phyloP scores from a whole-genome alignment of 164 flowering plant species.

The Nymphaea thermarum region DNA sequence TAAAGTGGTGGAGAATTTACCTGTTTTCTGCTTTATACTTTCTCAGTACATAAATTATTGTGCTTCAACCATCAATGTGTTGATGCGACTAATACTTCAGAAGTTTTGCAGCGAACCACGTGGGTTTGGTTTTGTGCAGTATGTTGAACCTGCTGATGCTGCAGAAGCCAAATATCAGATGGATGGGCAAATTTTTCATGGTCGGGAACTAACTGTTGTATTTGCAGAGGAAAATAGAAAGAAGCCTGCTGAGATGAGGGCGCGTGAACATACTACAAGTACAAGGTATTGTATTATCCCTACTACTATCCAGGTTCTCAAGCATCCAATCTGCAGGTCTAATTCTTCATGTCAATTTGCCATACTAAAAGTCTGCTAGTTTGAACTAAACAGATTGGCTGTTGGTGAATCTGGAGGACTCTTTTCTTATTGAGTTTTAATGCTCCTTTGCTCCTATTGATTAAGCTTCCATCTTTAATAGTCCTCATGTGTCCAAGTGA shows the following conservation, averaged over 20 bases:
- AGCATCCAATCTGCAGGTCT: background rate
- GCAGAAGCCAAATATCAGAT: slow-evolving; percentile 84
- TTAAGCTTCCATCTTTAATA: background rate
- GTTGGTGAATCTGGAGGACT: no score
- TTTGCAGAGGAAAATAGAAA: slow-evolving; percentile 93
- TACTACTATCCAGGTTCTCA: background rate
- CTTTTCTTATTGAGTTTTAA: no score
- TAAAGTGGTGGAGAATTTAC: slow-evolving; percentile 5
- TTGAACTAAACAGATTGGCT: background rate
- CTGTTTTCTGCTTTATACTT: slow-evolving; percentile 6
- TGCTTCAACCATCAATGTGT: background rate
- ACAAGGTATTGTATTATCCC: slow-evolving; percentile 20
- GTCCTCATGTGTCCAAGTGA: background rate
- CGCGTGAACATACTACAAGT: slow-evolving; percentile 68
- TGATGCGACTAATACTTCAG: background rate
- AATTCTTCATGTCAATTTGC: background rate
- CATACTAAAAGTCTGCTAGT: background rate
- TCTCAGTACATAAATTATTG: background rate
- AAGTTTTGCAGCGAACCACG: slow-evolving; percentile 59
- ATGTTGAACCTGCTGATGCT: slow-evolving; percentile 82
- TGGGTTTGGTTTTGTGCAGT: slow-evolving; percentile 97
- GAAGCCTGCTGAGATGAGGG: slow-evolving; percentile 84
- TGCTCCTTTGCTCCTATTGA: background rate
- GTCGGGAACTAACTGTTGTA: slow-evolving; percentile 80
- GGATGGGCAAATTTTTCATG: slow-evolving; percentile 85